A percentile compares a stretch with the other conserved stretches of the same genome.
Conservation (phyloP, 257 asterid genomes). For the Ilex asprella region DNA sequence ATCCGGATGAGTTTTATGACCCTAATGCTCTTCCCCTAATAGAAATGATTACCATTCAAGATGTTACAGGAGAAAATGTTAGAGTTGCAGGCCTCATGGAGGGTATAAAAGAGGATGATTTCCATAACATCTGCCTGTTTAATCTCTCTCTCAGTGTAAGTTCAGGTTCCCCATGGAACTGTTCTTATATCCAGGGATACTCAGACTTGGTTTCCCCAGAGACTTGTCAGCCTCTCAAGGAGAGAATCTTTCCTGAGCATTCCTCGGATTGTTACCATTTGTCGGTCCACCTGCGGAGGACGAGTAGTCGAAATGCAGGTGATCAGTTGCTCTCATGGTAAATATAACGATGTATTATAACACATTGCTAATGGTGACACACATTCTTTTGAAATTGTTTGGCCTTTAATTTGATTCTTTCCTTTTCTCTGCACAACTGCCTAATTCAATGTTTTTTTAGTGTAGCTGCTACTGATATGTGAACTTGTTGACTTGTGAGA, state of each 20-base stretch:
- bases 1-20: background rate
- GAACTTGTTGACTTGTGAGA: background rate
- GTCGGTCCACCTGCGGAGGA: background rate
- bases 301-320: background rate
- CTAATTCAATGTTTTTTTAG: background rate
- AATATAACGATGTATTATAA: background rate
- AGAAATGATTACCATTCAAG: background rate
- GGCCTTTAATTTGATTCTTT: background rate
- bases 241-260: background rate
- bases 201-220: background rate
- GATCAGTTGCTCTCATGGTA: background rate
- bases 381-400: background rate
- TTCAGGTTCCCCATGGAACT: background rate
- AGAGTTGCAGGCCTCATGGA: background rate
- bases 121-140: background rate
- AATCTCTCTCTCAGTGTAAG: background rate
- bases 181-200: background rate
- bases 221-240: background rate
- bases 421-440: background rate
- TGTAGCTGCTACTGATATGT: background rate
- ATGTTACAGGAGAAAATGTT: background rate
- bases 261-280: background rate
- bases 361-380: background rate
- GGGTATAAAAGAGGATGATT: background rate
- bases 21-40: background rate